phyloP scores from a whole-genome alignment of 2,329 filamentous ascomycete species.

The Arthrobotrys musiformis region DNA sequence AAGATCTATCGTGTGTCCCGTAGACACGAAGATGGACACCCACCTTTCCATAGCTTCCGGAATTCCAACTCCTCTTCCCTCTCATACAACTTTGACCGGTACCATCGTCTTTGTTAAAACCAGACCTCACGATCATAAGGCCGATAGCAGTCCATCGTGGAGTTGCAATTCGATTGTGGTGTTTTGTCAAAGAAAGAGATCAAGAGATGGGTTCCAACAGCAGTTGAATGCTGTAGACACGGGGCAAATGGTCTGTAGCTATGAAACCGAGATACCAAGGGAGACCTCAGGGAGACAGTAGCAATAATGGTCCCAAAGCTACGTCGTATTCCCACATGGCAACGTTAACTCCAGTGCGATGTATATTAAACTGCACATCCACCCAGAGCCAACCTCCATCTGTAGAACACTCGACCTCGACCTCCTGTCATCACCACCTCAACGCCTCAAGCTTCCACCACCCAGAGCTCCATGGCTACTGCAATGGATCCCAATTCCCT shows the following conservation, averaged over 20 bases:
- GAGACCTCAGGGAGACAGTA: neutral
- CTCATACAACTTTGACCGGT: neutral
- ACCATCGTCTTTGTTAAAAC: conserved; percentile 4
- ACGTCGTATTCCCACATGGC: neutral
- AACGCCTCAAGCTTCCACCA: neutral
- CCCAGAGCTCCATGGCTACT: neutral
- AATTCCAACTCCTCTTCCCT: neutral
- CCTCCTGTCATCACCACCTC: neutral
- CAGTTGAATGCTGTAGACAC: neutral
- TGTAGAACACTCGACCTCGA: neutral
- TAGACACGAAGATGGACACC: too few relatives aligned
- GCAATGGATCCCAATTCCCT: conserved; percentile 17
- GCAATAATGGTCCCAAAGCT: neutral
- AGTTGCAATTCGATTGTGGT: too few relatives aligned
- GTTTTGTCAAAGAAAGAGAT: neutral
- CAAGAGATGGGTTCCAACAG: neutral
- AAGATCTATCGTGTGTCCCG: too few relatives aligned
- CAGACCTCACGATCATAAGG: neutral
- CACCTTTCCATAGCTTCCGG: too few relatives aligned
- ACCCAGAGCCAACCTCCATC: neutral
- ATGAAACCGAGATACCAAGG: neutral
- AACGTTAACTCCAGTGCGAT: neutral
- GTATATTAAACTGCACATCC: neutral
- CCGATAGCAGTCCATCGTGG: neutral
- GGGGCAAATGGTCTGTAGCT: neutral